These are phyloP conservation scores for Xanthoconium purpureum DNA, from an alignment of 768 basidiomycete genomes.

Conservation along the genomic window DNA sequence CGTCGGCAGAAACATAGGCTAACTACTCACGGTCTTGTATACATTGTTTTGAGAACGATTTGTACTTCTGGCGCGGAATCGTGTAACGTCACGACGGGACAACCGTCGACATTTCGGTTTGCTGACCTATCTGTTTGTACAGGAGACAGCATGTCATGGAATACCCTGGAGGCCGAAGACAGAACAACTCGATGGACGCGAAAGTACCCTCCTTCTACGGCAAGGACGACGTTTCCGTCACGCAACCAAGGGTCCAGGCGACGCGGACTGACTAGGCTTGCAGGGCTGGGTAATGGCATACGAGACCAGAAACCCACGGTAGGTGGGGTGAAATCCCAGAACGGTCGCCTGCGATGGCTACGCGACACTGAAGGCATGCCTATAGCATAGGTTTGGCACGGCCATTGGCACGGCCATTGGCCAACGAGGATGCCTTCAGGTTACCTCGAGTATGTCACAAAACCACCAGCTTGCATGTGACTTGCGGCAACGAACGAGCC, in stretches of 20 bases:
- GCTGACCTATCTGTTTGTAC: slow-evolving; percentile 5
- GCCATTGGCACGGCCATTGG: slow-evolving; percentile 28
- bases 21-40: slow-evolving; percentile 23
- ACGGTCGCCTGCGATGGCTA: slow-evolving; percentile 10
- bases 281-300: slow-evolving; percentile 18
- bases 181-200: slow-evolving; percentile 22
- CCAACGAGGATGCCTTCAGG: slow-evolving; percentile 29
- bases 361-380: slow-evolving; percentile 12
- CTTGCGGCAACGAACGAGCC: background rate
- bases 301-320: slow-evolving; percentile 15
- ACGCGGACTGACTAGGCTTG: slow-evolving; percentile 11
- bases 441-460: slow-evolving; percentile 17
- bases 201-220: slow-evolving; percentile 20
- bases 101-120: slow-evolving; percentile 21
- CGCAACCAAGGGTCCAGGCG: slow-evolving; percentile 25
- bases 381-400: slow-evolving; percentile 26
- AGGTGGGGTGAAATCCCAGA: slow-evolving; percentile 15
- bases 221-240: slow-evolving; percentile 25
- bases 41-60: slow-evolving; percentile 24
- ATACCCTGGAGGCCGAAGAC: slow-evolving; percentile 22
- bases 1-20: background rate
- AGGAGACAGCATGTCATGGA: slow-evolving; percentile 18
- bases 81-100: slow-evolving; percentile 21
- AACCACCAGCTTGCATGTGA: slow-evolving; percentile 13
- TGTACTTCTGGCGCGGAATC: slow-evolving; percentile 23